Evolutionary conservation across 208 protist genomes (phyloP), one percentile per base, ranked within the genome.

Genomic region (Balamuthia mandrillaris): DNA sequence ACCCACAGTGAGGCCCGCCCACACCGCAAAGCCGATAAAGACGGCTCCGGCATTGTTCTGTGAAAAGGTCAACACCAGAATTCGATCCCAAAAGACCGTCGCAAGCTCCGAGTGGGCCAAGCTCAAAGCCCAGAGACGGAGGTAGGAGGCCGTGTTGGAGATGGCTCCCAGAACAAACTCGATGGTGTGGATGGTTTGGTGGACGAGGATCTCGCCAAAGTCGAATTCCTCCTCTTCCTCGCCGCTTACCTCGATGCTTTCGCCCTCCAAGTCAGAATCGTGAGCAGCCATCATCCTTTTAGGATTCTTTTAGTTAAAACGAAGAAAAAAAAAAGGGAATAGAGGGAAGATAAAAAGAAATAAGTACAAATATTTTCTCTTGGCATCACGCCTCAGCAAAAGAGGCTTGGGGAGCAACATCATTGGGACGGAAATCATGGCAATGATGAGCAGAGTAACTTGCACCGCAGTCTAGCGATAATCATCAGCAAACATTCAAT

Each of bases 141-240:
- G 93, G 88, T 99, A 99, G 14, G 98, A 99, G 6, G 99, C 99
- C 29, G 99, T 99, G 92, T 99, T 99, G 9, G 98, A 99, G 58
- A 99, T 96, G 85, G 93, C 95, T 29, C 97, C 97, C 0, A 99
- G 94, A 42, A 98, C 94, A 86, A 98, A 99, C 91, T 99, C 99
- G 84, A 99, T 99, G 37, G 98, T 99, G 92, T 99, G 97, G 89
- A 99, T 99, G 37, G 97, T 88, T 89, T 99, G 96, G 83, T 99
- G 93, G 86, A 99, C 96, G 42, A 98, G 88, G 3, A 98, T 88
- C 85, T 99, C 98, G 72, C 92, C 90, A 61, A 99, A 94, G 51
- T 96, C 94, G 89, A 98, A 97, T 63, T 91, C 75, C 29, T 90
- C 88, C 41, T 83, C 89, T 27, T 91, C 66, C 49, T 41, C 65